Percentiles rank a stretch among this genome's conserved stretches.
phyloP scores from a whole-genome alignment of 768 basidiomycete species.

The Megacollybia marginata region DNA sequence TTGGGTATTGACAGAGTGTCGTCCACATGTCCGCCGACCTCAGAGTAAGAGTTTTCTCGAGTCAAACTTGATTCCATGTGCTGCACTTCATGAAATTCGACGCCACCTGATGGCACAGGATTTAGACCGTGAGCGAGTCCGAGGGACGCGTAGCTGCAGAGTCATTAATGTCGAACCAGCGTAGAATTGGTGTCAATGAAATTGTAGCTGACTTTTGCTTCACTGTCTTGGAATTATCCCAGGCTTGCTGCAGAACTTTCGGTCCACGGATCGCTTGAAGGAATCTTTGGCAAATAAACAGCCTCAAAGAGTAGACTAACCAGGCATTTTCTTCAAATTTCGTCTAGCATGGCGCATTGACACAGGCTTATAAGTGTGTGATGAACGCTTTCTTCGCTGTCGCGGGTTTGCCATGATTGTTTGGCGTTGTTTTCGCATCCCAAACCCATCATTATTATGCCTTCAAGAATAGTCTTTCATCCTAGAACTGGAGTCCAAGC shows the following conservation, averaged over 20 bases:
- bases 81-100: constrained; percentile 29
- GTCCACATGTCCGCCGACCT: constrained; percentile 8
- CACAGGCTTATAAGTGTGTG: constrained; percentile 49
- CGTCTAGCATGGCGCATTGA: constrained; percentile 74
- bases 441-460: no score
- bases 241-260: constrained; percentile 71
- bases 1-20: constrained; percentile 31
- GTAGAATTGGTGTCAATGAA: not conserved
- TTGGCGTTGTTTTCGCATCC: no score
- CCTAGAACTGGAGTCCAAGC: no score
- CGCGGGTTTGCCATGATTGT: constrained; percentile 84
- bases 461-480: no score
- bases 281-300: not conserved
- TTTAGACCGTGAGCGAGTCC: constrained; percentile 67
- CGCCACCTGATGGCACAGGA: constrained; percentile 62
- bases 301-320: constrained; percentile 30
- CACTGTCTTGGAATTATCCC: constrained; percentile 85
- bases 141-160: constrained; percentile 62
- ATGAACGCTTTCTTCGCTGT: constrained; percentile 83
- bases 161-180: not conserved
- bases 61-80: not conserved
- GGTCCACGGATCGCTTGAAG: constrained; percentile 71
- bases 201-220: constrained; percentile 66
- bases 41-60: constrained; percentile 6
- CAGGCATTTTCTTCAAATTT: constrained; percentile 70